phyloP scores from a whole-genome alignment of 192 early-diverging fungal species.

The Haplosporangium gracile region DNA sequence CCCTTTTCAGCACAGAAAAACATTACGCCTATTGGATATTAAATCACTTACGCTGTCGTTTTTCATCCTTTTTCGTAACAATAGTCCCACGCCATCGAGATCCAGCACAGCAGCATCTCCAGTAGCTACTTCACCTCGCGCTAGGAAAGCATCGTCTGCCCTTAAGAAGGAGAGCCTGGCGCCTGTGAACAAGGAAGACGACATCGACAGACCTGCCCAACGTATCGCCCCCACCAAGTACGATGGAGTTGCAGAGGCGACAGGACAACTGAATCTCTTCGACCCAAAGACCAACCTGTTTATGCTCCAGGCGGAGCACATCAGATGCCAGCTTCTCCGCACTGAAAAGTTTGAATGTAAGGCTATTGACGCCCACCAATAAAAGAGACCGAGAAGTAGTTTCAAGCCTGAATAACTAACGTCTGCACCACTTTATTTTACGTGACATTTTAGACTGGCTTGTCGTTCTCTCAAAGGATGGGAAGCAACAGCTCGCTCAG shows the following conservation, averaged over 20 bases:
- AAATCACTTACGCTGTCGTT: neutral
- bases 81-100: conserved; percentile 1
- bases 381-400: neutral
- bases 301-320: conserved; percentile 62
- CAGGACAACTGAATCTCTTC: conserved; percentile 77
- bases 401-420: neutral
- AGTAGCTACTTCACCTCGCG: conserved; percentile 16
- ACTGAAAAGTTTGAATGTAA: conserved; percentile 32
- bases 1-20: neutral
- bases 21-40: neutral
- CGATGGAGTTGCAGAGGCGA: conserved; percentile 60
- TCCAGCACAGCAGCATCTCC: conserved; percentile 4
- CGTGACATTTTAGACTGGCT: conserved; percentile 64
- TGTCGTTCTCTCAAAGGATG: conserved; percentile 60
- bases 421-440: neutral
- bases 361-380: neutral
- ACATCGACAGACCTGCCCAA: conserved; percentile 39
- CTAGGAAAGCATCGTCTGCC: neutral
- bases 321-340: conserved; percentile 42
- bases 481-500: conserved; percentile 64
- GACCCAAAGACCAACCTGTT: conserved; percentile 66
- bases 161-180: conserved; percentile 24
- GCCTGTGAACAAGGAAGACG: conserved; percentile 20
- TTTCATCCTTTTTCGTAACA: neutral
- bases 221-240: conserved; percentile 54